These are phyloP conservation scores for Ceratobasidium sp. DNA, from an alignment of 1,284 basidiomycete species.

Conservation along the genomic window DNA sequence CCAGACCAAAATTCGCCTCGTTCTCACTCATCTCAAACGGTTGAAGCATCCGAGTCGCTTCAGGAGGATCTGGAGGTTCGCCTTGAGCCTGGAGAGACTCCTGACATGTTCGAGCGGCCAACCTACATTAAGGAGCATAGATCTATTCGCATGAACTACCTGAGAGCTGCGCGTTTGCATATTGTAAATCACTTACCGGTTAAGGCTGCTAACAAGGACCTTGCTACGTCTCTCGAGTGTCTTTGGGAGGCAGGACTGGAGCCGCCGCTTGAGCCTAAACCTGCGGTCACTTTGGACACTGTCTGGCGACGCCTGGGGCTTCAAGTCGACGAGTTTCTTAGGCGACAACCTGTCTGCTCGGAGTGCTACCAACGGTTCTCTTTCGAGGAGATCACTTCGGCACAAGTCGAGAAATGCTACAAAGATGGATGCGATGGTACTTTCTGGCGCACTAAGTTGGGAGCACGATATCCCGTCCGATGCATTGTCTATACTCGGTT, in stretches of 20 bases:
- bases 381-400: not conserved
- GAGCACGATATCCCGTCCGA: not conserved
- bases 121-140: not conserved
- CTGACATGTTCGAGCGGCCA: conserved; percentile 6
- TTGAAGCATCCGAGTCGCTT: too few species aligned
- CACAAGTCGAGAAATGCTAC: not conserved
- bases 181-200: not conserved
- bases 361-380: conserved; percentile 5
- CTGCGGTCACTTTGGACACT: not conserved
- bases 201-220: not conserved
- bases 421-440: not conserved
- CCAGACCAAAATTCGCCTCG: too few species aligned
- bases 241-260: not conserved
- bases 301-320: not conserved
- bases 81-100: not conserved
- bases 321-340: not conserved
- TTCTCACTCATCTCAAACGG: too few species aligned
- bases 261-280: not conserved
- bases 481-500: conserved; percentile 11
- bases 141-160: not conserved
- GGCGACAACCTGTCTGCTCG: conserved; percentile 1
- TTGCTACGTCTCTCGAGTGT: not conserved
- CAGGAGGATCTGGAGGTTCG: too few species aligned
- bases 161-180: not conserved
- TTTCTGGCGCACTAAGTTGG: not conserved